These are phyloP conservation scores for Trypethelium eluteriae DNA, from an alignment of 495 filamentous ascomycete species.

Conservation along the genomic window DNA sequence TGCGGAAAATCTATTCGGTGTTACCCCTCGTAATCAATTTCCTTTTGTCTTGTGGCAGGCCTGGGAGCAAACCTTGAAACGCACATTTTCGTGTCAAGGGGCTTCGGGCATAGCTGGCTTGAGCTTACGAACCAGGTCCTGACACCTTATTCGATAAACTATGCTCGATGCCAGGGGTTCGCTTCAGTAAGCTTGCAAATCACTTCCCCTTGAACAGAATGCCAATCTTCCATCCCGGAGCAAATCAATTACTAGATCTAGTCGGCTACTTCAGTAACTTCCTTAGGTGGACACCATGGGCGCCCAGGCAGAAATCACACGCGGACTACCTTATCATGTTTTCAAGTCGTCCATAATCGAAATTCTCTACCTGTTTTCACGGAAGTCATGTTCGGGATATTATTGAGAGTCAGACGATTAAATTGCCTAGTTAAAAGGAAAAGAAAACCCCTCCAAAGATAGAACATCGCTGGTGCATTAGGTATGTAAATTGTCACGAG, in stretches of 20 bases:
- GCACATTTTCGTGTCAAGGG: conserved; percentile 6
- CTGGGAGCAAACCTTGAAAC: neutral
- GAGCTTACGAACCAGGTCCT: neutral
- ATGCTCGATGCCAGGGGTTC: neutral
- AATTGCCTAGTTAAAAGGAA: no score
- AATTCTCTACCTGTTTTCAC: no score
- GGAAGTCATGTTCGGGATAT: no score
- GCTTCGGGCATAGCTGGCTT: neutral
- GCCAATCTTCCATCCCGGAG: conserved; percentile 10
- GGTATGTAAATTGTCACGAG: neutral
- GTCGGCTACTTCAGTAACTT: no score
- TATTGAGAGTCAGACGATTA: no score
- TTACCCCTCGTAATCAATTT: neutral
- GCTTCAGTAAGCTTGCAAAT: neutral
- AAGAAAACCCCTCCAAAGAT: no score
- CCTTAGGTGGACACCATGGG: no score
- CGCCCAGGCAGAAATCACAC: no score
- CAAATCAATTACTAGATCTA: neutral
- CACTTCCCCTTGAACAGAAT: neutral
- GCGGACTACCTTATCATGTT: no score
- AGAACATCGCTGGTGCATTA: no score
- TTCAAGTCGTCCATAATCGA: no score
- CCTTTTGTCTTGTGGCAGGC: no score
- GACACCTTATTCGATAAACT: neutral
- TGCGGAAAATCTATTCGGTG: neutral